Conservation (phyloP, 164 flowering plant species). For the Vitis rotundifolia region DNA sequence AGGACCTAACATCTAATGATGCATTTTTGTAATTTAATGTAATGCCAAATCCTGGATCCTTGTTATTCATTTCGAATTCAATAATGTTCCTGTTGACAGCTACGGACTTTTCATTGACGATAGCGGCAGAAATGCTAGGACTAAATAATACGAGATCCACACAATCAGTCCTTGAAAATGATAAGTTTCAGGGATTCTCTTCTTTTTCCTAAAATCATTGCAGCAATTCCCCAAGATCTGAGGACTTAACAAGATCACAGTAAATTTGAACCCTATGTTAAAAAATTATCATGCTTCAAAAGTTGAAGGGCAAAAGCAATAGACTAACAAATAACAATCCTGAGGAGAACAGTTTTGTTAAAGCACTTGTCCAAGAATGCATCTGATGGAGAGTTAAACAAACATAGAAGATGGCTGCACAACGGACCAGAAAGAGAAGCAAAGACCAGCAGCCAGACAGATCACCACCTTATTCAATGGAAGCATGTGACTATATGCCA, state of each 20-base stretch:
- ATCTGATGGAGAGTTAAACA: conserved; percentile 1
- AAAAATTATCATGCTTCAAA: background rate
- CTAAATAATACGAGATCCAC: no score
- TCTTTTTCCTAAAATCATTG: background rate
- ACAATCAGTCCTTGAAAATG: no score
- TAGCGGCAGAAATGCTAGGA: no score
- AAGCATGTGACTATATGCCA: conserved; percentile 30
- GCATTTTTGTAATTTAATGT: no score
- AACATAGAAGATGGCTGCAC: background rate
- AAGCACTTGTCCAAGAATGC: background rate
- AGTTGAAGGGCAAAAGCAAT: background rate
- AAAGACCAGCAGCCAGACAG: conserved; percentile 8
- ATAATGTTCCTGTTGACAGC: no score
- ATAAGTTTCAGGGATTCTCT: background rate
- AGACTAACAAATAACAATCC: background rate
- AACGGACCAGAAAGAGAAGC: background rate
- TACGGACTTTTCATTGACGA: no score
- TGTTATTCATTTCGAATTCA: no score
- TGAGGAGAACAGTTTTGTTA: background rate
- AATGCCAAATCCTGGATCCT: no score
- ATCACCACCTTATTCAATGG: conserved; percentile 4
- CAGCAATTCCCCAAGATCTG: background rate
- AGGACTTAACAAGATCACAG: background rate
- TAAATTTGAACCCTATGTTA: background rate
- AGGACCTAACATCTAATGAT: no score